phyloP scores from a whole-genome alignment of 345 rosid genomes.

The Syzygium jambos region DNA sequence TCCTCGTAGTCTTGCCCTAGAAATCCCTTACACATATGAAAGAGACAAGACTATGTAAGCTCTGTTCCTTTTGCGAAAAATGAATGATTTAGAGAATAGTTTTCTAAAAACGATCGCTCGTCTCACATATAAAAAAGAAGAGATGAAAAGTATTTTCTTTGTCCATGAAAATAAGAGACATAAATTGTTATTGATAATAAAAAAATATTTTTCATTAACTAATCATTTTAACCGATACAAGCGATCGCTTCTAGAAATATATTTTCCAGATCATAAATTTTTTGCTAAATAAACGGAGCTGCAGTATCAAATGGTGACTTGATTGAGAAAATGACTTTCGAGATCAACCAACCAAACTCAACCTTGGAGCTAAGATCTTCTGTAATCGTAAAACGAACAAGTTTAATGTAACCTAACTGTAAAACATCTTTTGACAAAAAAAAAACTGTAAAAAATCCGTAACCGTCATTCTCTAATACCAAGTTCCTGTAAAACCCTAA shows the following conservation, averaged over 20 bases:
- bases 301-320: neutral
- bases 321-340: neutral
- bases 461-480: neutral
- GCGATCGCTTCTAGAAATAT: accelerated
- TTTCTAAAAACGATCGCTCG: accelerated
- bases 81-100: neutral
- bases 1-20: neutral
- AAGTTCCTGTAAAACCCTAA: neutral
- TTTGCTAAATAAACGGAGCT: accelerated
- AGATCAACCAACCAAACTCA: neutral
- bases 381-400: neutral
- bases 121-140: accelerated
- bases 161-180: neutral
- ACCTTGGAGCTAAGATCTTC: neutral
- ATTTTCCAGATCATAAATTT: accelerated
- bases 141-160: accelerated
- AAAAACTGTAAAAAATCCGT: neutral
- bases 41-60: neutral
- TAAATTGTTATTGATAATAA: neutral
- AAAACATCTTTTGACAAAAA: neutral
- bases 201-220: accelerated
- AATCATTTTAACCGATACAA: accelerated
- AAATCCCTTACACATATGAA: neutral
- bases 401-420: neutral
- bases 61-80: neutral